Base-by-base conservation (phyloP, 495 filamentous ascomycete species). In the Hypoxylon subgilvum region DNA sequence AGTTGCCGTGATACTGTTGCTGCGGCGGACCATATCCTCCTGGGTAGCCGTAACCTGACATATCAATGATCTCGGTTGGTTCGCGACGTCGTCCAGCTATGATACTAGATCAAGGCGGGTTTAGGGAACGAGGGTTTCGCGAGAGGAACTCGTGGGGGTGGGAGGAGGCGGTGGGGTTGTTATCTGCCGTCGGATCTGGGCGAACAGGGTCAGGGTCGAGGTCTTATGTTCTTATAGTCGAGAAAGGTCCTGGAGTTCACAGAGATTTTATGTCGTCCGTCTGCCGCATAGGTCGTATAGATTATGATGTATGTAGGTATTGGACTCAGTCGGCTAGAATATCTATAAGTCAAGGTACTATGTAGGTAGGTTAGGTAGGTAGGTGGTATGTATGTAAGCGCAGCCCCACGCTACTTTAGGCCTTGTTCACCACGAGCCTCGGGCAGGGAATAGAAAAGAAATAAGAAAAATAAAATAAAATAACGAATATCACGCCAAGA, bases 1-100 rank as follows among this genome's bases (percentile, higher is more conserved):
- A 75, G 63, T 71, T 72, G 48, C 74, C 73, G 51, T 56, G 64
- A 36, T 71, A 73, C 39, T 73, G 73, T 43, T 71, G 73, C 44
- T 72, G 74, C 45, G 72, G 69, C 53, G 70, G 73, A 57, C 66
- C 70, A 38, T 76, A 76, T 63, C 73, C 74, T 41, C 75, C 63
- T 34, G 68, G 70, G 36, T 76, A 77, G 31, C 70, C 67, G 59
- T 72, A 68, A 50, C 71, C 72, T 40, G 75, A 74, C 67, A 65
- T 74, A 69, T 68, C 74, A 70, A 66, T 52, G 61, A 63, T 7
- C 52, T 57, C 61, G 45, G 47, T 39, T 17, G 30, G 25, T 49
- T 55, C 14, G 43, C 49, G 40, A 52, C 50, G 22, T 56, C 25
- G 46, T 51, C 27, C 34, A 42, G 46, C 22, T 32, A 32, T 45